Conservation (phyloP, 2,329 filamentous ascomycete genomes). For the Paraphoma sp. region DNA sequence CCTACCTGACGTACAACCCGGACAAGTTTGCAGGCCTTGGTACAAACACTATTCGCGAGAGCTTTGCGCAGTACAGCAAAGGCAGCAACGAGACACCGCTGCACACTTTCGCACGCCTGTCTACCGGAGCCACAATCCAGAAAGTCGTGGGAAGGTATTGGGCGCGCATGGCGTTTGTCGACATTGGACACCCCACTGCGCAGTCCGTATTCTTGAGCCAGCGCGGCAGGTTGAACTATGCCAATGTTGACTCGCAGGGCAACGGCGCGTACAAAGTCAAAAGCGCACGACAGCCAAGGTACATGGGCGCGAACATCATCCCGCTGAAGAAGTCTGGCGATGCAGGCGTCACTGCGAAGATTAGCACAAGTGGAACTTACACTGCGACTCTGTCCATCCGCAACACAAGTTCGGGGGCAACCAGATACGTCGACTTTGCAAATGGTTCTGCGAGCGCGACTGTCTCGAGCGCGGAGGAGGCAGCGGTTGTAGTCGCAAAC, state of each 20-base stretch:
- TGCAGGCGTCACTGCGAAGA: conserved; percentile 27
- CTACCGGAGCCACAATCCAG: conserved; percentile 41
- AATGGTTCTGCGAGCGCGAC: conserved; percentile 8
- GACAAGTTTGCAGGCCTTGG: conserved; percentile 46
- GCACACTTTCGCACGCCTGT: conserved; percentile 54
- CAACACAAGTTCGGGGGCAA: conserved; percentile 4
- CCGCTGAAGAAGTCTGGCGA: conserved; percentile 49
- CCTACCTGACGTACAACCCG: conserved; percentile 58
- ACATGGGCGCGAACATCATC: conserved; percentile 60
- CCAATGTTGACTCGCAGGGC: conserved; percentile 48
- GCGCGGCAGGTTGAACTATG: conserved; percentile 48
- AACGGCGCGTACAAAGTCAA: conserved; percentile 52
- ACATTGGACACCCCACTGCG: conserved; percentile 55
- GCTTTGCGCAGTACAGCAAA: conserved; percentile 50
- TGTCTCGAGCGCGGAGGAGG: conserved; percentile 13
- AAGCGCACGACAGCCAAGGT: conserved; percentile 50
- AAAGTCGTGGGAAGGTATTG: conserved; percentile 57
- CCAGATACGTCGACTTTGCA: conserved; percentile 17
- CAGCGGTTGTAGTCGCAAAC: conserved; percentile 16
- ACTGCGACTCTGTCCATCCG: conserved; percentile 17
- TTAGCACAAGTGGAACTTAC: conserved; percentile 7
- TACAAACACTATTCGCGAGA: conserved; percentile 17
- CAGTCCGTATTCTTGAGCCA: conserved; percentile 49
- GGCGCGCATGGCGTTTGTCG: conserved; percentile 61
- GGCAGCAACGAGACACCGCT: conserved; percentile 59